Evolutionary conservation across 768 basidiomycete species (phyloP), one percentile per base, ranked within the genome.

Genomic region (Gymnopilus junonius): DNA sequence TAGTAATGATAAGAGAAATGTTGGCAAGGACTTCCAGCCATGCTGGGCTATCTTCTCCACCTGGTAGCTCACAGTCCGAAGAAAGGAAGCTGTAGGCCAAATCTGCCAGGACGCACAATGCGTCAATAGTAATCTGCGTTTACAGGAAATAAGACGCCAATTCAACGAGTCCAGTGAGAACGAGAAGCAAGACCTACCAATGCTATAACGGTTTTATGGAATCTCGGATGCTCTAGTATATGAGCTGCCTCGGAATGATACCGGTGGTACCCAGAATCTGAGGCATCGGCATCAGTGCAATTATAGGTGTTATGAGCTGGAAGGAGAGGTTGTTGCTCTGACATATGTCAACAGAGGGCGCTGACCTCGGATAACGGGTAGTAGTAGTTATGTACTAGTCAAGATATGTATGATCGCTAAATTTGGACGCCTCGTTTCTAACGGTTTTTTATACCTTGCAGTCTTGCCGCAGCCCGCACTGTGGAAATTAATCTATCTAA

Each of bases 71-170:
- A 69, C 91, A 92, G 15, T 70, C 70, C 17, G 83, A 76, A 27
- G 80, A 80, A 31, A 94, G 83, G 62, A 93, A 85, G 21, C 84
- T 86, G 69, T 89, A 92, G 15, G 77, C 80, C 6, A 94, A 81
- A 73, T 94, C 92, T 25, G 83, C 79, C 34, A 94, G 82, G n/a
- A 93, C 90, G 69, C 89, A 91, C 2, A 68, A 65, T 8, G 87
- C 87, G 74, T 94, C 92, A 54, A 88, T 80, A 4, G 82, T 65
- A 63, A 88, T 88, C 89, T 83, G 69, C 59, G 64, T 23, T 34
- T 58, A 20, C 23, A 31, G n/a, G 1, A 31, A 23, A 7, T 3
- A n/a, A 37, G 5, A 1, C 15, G 51, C 20, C 56, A 59, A 20
- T 58, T 55, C 15, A 21, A 4, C 6, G 29, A 31, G 17, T 31